Evolutionary conservation across 371 early-diverging fungal species (phyloP).

Genomic region (Dipsacomyces acuminosporus): DNA sequence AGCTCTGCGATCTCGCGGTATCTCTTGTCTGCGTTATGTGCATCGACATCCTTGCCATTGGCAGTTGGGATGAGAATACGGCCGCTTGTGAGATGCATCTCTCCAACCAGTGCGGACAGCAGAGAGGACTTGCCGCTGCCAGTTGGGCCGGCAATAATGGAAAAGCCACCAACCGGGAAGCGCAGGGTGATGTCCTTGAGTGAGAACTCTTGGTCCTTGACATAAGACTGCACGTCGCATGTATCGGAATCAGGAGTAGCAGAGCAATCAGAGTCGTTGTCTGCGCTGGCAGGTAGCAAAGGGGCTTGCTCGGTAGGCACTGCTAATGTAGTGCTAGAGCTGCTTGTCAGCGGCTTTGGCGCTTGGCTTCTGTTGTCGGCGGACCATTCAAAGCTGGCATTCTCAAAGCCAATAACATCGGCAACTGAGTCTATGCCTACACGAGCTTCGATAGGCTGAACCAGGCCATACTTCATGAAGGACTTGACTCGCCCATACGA

Average conservation of each 20-base stretch:
- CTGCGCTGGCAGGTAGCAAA: not conserved
- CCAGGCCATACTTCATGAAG: conserved; percentile 70
- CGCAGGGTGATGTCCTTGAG: conserved; percentile 64
- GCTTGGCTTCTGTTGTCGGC: not conserved
- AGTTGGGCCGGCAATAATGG: conserved; percentile 83
- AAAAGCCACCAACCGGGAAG: conserved; percentile 60
- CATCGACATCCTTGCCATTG: not conserved
- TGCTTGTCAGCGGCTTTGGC: no score
- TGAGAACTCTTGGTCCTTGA: conserved; percentile 42
- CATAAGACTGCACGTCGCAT: not conserved
- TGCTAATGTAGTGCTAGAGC: no score
- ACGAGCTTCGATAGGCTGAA: conserved; percentile 47
- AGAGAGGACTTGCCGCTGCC: conserved; percentile 92
- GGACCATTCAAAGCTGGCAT: conserved; percentile 42
- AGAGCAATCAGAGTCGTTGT: not conserved
- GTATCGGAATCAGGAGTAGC: no score
- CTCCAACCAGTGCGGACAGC: conserved; percentile 84
- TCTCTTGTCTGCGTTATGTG: conserved; percentile 39
- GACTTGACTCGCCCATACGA: conserved; percentile 69
- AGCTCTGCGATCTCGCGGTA: conserved; percentile 50
- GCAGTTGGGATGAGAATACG: conserved; percentile 43
- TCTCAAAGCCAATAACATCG: conserved; percentile 31
- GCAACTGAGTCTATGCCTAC: conserved; percentile 1
- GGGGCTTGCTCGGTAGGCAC: not conserved
- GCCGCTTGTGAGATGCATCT: conserved; percentile 66